Conservation (phyloP, 495 filamentous ascomycete genomes). For the Daldinia decipiens region DNA sequence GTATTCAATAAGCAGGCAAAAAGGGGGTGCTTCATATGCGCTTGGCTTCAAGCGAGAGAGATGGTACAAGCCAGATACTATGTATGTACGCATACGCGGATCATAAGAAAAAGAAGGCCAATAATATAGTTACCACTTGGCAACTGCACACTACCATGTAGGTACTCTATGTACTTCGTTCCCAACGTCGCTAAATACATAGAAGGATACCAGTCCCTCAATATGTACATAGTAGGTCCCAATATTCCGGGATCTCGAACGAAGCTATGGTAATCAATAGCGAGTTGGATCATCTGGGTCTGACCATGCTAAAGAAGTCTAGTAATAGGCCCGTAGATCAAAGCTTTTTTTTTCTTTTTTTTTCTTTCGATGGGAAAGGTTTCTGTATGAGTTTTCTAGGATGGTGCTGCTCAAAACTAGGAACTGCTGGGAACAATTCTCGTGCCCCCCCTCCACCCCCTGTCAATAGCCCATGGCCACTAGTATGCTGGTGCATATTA, state of each 20-base stretch:
- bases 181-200: background rate
- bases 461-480: conserved; percentile 42
- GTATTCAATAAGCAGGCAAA: conserved; percentile 32
- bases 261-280: conserved; percentile 19
- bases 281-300: conserved; percentile 18
- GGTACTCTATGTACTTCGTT: background rate
- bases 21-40: conserved; percentile 14
- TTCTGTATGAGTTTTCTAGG: conserved; percentile 22
- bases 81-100: background rate
- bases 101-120: background rate
- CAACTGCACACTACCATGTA: background rate
- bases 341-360: conserved; percentile 31
- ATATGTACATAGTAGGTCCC: background rate
- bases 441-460: conserved; percentile 26
- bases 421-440: conserved; percentile 20
- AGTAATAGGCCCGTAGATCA: conserved; percentile 1
- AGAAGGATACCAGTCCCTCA: conserved; percentile 23
- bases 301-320: conserved; percentile 16
- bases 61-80: conserved; percentile 13
- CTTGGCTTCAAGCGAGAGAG: conserved; percentile 16
- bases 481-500: conserved; percentile 43
- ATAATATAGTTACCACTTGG: background rate
- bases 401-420: conserved; percentile 11
- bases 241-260: conserved; percentile 28
- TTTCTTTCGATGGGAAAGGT: conserved; percentile 33